Evolutionary conservation across 2,329 filamentous ascomycete genomes (phyloP), one percentile per base, ranked within the genome.

Genomic region (Cercospora nicotianae): DNA sequence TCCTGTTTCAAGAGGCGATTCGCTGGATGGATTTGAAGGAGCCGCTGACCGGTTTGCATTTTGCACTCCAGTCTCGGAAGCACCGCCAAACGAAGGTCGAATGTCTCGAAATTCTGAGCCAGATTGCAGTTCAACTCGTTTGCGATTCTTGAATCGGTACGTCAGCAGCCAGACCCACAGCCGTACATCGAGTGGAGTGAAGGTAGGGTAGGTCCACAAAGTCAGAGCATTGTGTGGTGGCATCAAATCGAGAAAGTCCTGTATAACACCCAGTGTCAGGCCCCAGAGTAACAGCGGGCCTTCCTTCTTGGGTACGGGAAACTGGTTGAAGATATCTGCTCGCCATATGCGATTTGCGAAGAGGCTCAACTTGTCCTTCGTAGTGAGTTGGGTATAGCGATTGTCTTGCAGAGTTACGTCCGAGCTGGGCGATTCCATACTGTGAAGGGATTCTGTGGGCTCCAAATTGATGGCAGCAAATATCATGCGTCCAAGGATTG

Each of bases 151-250:
- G 73, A 90, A 85, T 6, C 80, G 79, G 69, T 85, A 85, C 0
- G 88, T 90, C 74, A 90, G 78, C 9, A 88, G 75, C 80, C 84
- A 88, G 64, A 91, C 83, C 10, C 87, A 80, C 33, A 87, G 79
- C 5, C 85, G 81, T 3, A 91, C 81, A 73, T 91, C 89, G 66
- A 82, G 83, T 1, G 86, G 83, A 0, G 88, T 90, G 74, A 91
- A 91, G 1, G 87, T 91, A 0, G 89, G 89, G 73, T 90, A 90
- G 31, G 84, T 85, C 88, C 89, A 91, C 28, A 90, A 77, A 36
- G 85, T 80, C 3, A 90, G 83, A 1, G 87, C 85, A 63, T 86
- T 87, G 70, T 86, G 81, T 1, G 88, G 87, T n/a, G 89, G 89
- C 3, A 91, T 79, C 74, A 90, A 84, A 70, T 91, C 88, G 26